phyloP scores from a whole-genome alignment of 2,329 filamentous ascomycete species.

The Chaetomium sp. region DNA sequence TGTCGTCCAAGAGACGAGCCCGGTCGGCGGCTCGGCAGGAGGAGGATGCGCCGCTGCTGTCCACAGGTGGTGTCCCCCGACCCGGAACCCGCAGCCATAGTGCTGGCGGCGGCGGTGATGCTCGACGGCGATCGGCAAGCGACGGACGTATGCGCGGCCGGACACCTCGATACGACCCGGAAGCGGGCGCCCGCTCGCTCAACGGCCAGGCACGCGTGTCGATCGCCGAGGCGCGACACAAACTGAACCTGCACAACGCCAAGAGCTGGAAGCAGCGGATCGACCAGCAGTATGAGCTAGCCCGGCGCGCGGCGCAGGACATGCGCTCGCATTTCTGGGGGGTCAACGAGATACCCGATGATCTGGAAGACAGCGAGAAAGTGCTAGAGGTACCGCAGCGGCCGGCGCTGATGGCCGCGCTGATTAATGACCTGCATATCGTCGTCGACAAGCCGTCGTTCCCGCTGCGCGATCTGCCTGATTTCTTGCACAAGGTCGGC shows the following conservation, averaged over 20 bases:
- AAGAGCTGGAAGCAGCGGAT: slow-evolving; percentile 91
- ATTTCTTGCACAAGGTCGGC: slow-evolving; percentile 82
- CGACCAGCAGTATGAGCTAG: slow-evolving; percentile 63
- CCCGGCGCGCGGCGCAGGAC: slow-evolving; percentile 69
- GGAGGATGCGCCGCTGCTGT: slow-evolving; percentile 12
- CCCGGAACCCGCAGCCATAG: slow-evolving; percentile 46
- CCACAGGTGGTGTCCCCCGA: too few relatives aligned
- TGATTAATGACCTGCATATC: slow-evolving; percentile 79
- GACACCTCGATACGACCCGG: slow-evolving; percentile 68
- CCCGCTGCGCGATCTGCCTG: slow-evolving; percentile 69
- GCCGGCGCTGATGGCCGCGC: slow-evolving; percentile 72
- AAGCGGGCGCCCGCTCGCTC: slow-evolving; percentile 61
- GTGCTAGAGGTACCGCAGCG: slow-evolving; percentile 81
- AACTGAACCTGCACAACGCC: slow-evolving; percentile 72
- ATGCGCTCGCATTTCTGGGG: slow-evolving; percentile 77
- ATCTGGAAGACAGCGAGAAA: slow-evolving; percentile 73
- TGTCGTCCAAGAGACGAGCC: slow-evolving; percentile 44
- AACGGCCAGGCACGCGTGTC: slow-evolving; percentile 66
- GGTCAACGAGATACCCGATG: slow-evolving; percentile 70
- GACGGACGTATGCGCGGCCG: slow-evolving; percentile 34
- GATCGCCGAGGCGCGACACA: slow-evolving; percentile 67
- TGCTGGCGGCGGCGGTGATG: slow-evolving; percentile 33
- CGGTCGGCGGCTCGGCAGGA: slow-evolving; percentile 45
- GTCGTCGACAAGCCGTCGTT: slow-evolving; percentile 90
- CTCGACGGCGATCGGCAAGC: slow-evolving; percentile 30